Evolutionary conservation across 2,329 filamentous ascomycete genomes (phyloP), one percentile per base, ranked within the genome.

Genomic region (Exophiala lecanii-corni): DNA sequence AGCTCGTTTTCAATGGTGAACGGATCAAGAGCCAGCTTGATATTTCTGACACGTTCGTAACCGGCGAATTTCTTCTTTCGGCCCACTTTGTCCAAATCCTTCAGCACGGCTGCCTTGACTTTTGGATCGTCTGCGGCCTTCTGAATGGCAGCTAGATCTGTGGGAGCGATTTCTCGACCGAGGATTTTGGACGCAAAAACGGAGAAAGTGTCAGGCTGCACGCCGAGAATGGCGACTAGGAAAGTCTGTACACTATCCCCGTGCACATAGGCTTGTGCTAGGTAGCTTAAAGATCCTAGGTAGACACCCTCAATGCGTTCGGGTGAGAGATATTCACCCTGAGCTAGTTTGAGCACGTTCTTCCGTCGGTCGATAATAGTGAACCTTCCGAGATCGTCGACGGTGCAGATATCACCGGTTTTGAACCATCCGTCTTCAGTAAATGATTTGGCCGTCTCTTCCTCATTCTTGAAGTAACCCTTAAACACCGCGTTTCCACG

Each of bases 301-400:
- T 89, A 94, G 25, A 95, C 84, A 63, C 95, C 96, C 73, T 98
- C 92, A 60, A 98, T 87, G 44, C 89, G 86, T 70, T 98, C 92
- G 10, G 92, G 92, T 1, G 89, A 95, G 59, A 98, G 88, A 69
- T 98, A 98, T 70, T 98, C 92, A 64, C 92, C 92, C 67, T 98
- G 92, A 0, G 91, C 83, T 43, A 98, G 79, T 76, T 98, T 98
- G 62, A 98, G 80, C n/a, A 98, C 87, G 68, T 97, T 97, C 84
- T 98, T 98, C 69, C 89, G 84, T 58, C 92, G 89, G 67, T 98
- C 92, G 58, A 98, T 84, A 66, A 98, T 94, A 66, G 79, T 82
- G 73, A 97, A 84, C 48, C 89, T 86, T 50, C 92, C 92, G 60
- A 86, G 67, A 55, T 81, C 81, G 65, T 98, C 92, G 17, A 98